phyloP scores from a whole-genome alignment of 2,329 filamentous ascomycete genomes.

The Rhexocercosporidium sp. region DNA sequence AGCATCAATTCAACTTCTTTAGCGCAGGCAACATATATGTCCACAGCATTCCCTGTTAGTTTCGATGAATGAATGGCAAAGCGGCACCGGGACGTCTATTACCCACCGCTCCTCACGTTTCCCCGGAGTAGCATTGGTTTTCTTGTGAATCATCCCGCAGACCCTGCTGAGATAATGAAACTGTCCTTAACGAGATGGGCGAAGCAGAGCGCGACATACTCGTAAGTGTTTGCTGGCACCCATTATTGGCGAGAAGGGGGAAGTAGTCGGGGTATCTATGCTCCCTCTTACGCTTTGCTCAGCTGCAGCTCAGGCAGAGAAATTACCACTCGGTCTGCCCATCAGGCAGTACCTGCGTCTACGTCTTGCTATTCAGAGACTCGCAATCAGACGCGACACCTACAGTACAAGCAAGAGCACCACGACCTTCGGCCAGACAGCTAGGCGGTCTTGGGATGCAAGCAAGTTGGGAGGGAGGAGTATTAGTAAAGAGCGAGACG shows the following conservation, averaged over 20 bases:
- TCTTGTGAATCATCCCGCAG: slow-evolving; percentile 18
- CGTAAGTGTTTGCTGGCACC: slow-evolving; percentile 1
- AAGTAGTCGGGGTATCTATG: slow-evolving; percentile 21
- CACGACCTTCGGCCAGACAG: neutral
- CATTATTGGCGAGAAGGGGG: neutral
- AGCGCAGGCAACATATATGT: neutral
- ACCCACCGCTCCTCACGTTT: slow-evolving; percentile 7
- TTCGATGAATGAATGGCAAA: too few species aligned
- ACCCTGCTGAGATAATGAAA: neutral
- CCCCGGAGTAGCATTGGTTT: slow-evolving; percentile 13
- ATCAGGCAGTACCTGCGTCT: slow-evolving; percentile 5
- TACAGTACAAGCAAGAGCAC: neutral
- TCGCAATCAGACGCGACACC: slow-evolving; percentile 23
- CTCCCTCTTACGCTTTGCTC: slow-evolving; percentile 17
- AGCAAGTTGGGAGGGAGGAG: neutral
- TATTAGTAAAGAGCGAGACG: neutral
- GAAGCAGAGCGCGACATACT: neutral
- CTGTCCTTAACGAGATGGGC: slow-evolving; percentile 5
- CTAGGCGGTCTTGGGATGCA: neutral
- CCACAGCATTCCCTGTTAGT: too few species aligned
- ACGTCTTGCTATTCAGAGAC: neutral
- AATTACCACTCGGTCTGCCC: slow-evolving; percentile 11
- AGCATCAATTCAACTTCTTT: slow-evolving; percentile 2
- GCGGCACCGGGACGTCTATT: neutral
- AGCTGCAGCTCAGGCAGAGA: slow-evolving; percentile 16